These are phyloP conservation scores for Papiliotrema fonsecae DNA, from an alignment of 1,284 basidiomycete species.

Conservation along the genomic window DNA sequence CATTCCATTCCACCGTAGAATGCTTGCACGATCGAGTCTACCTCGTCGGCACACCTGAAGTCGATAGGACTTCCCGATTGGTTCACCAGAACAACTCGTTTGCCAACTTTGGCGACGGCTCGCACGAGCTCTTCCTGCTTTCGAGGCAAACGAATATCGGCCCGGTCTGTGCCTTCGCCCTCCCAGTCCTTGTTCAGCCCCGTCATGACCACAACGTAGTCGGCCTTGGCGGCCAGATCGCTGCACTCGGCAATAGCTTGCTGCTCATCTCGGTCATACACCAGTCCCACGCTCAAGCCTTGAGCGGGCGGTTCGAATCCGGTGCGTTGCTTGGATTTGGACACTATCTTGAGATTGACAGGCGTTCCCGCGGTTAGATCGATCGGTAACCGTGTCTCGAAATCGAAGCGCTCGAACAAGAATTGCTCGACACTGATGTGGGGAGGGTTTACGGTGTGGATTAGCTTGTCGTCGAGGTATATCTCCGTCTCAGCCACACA, in stretches of 20 bases:
- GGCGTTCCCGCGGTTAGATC: not conserved
- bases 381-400: not conserved
- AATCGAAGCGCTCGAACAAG: constrained; percentile 3
- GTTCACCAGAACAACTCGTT: not conserved
- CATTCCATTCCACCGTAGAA: constrained; percentile 3
- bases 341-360: not conserved
- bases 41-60: not conserved
- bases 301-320: constrained; percentile 1
- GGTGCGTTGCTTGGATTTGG: not conserved
- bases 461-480: not conserved
- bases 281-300: not conserved
- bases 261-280: not conserved
- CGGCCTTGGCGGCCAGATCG: not conserved
- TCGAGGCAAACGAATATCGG: not conserved
- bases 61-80: not conserved
- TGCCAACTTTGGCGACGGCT: not conserved
- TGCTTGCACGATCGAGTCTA: not conserved
- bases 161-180: not conserved
- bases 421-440: constrained; percentile 3
- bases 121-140: not conserved
- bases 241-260: not conserved
- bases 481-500: constrained; percentile 1
- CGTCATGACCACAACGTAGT: not conserved
- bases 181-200: constrained; percentile 1
- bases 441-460: not conserved